Base-by-base conservation (phyloP, 768 basidiomycete species). In the Clitopilus hobsonii region DNA sequence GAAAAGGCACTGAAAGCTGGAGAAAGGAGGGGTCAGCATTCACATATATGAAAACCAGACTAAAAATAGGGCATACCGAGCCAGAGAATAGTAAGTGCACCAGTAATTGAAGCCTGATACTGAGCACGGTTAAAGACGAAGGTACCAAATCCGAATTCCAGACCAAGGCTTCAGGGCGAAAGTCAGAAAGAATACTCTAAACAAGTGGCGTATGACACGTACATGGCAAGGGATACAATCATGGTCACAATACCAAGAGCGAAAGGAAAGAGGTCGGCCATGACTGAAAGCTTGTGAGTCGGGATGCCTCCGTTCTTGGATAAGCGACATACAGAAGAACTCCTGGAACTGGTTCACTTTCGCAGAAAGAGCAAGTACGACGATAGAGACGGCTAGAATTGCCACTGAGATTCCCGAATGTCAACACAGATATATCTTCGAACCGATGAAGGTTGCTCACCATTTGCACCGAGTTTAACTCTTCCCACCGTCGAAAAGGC, bases 241-340 rank as follows among this genome's bases (percentile, higher is more conserved):
- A 82, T 62, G 1, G 81, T 82, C 50, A 73, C 63, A 61, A 82
- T 78, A 26, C 82, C 82, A 30, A 85, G 73, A n/a, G 70, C 76
- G 53, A 84, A 69, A n/a, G 84, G 84, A 63, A 83, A 82, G 22
- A 82, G 64, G 66, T 84, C 83, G 5, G 84, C 84, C 47, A 79
- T 67, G 63, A 77, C 82, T 84, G 58, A n/a, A 11, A 14, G 22
- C 38, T 22, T 49, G 16, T 16, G 25, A 8, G 49, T 59, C n/a
- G n/a, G n/a, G n/a, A n/a, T n/a, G n/a, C n/a, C n/a, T 32, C 24
- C 60, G 55, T 54, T 50, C 32, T 14, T 53, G n/a, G 38, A 26
- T 26, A 18, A 27, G 23, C 22, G 26, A 3, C 14, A 41, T 55
- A 84, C 83, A 85, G 70, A 79, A 85, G 65, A 77, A 86, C 23